Evolutionary conservation across 2,329 filamentous ascomycete species (phyloP).

Genomic region (Alternaria solani): DNA sequence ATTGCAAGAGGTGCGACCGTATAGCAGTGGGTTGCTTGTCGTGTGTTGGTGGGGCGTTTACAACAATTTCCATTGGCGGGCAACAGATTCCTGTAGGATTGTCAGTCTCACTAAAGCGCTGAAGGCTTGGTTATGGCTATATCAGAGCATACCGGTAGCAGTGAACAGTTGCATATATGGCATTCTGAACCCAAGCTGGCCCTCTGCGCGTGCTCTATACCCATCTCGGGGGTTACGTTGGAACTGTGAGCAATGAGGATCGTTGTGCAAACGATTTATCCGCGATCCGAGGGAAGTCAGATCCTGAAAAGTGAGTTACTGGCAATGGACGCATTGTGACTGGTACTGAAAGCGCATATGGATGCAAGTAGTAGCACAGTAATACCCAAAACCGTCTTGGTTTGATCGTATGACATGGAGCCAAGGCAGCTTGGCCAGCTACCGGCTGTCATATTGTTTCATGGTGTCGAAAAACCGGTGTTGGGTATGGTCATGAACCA

Average conservation of each 20-base stretch:
- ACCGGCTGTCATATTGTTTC: neutral
- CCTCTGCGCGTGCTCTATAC: neutral
- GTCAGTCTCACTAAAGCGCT: neutral
- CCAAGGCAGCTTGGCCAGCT: neutral
- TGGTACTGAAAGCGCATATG: neutral
- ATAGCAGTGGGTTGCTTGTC: neutral
- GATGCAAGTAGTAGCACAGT: neutral
- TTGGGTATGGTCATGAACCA: neutral
- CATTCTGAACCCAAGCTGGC: neutral
- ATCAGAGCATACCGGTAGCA: neutral
- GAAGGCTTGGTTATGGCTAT: neutral
- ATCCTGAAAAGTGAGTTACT: neutral
- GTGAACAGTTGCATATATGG: neutral
- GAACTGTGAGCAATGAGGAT: neutral
- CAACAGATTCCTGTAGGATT: neutral
- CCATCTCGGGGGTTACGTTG: neutral
- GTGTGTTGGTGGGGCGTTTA: constrained; percentile 1
- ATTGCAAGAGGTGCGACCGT: neutral
- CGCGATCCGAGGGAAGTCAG: neutral
- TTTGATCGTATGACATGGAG: neutral
- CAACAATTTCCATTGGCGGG: neutral
- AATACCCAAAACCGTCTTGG: neutral
- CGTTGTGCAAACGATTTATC: neutral
- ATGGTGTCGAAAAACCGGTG: neutral
- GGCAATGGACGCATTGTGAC: neutral